Conservation (phyloP, 495 filamentous ascomycete genomes). For the Penicillium soppii region DNA sequence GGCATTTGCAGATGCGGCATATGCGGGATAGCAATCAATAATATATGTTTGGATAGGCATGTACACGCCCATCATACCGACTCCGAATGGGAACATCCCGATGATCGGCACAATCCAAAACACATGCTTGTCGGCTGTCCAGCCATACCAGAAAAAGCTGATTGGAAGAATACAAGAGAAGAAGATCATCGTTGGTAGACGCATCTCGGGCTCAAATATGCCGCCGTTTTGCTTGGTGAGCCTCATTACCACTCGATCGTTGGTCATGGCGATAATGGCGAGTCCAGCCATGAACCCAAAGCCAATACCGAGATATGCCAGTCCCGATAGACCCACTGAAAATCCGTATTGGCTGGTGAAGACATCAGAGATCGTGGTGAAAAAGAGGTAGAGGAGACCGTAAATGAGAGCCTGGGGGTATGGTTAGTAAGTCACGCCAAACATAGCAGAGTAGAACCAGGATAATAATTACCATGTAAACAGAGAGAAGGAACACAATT, state of each 20-base stretch:
- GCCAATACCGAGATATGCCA: constrained; percentile 61
- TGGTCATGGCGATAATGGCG: constrained; percentile 50
- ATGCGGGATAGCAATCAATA: constrained; percentile 18
- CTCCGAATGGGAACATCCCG: constrained; percentile 23
- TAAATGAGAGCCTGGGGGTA: constrained; percentile 49
- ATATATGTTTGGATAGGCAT: constrained; percentile 20
- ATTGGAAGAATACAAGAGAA: constrained; percentile 44
- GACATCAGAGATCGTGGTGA: constrained; percentile 65
- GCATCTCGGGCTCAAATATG: constrained; percentile 59
- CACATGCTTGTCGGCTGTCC: constrained; percentile 23
- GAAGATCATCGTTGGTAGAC: constrained; percentile 63
- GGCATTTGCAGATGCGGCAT: constrained; percentile 56
- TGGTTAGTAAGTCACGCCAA: not conserved
- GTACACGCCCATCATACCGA: constrained; percentile 25
- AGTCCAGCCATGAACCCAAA: constrained; percentile 55
- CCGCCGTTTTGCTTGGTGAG: constrained; percentile 54
- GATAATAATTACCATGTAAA: constrained; percentile 46
- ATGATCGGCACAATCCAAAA: constrained; percentile 38
- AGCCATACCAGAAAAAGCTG: constrained; percentile 35
- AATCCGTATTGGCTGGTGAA: constrained; percentile 59
- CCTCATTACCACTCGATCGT: constrained; percentile 52
- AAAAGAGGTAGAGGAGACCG: constrained; percentile 65
- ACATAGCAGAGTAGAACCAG: not conserved
- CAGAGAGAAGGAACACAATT: constrained; percentile 50
- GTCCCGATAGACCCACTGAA: constrained; percentile 52